These are phyloP conservation scores for Komagataella ulmi DNA, from an alignment of 805 yeast species.

Conservation along the genomic window DNA sequence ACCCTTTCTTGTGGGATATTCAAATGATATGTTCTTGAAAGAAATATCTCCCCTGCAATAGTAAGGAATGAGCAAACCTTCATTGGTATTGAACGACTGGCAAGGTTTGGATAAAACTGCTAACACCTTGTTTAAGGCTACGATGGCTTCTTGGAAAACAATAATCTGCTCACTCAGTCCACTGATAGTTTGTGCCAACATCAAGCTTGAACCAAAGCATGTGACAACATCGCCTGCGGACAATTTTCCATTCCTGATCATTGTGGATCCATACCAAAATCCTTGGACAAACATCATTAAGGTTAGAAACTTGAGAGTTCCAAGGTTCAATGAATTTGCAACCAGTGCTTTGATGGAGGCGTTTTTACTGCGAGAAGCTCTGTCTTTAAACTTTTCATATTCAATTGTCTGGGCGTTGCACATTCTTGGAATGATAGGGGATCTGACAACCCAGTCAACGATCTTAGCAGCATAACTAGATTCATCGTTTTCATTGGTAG, in stretches of 20 bases:
- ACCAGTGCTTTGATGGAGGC: slow-evolving; percentile 31
- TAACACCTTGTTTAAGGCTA: slow-evolving; percentile 43
- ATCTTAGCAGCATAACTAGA: slow-evolving; percentile 45
- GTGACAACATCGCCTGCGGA: slow-evolving; percentile 59
- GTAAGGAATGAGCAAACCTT: neutral
- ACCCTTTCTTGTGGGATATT: slow-evolving; percentile 44
- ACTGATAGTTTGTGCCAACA: slow-evolving; percentile 50
- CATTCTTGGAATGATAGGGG: slow-evolving; percentile 46
- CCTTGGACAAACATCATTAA: slow-evolving; percentile 80
- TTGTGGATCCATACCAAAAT: slow-evolving; percentile 77
- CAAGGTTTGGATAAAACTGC: slow-evolving; percentile 17
- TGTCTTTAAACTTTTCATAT: slow-evolving; percentile 21
- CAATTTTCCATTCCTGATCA: slow-evolving; percentile 39
- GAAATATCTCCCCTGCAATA: slow-evolving; percentile 33
- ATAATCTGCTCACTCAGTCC: slow-evolving; percentile 43
- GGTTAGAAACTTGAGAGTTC: slow-evolving; percentile 40
- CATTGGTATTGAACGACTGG: neutral
- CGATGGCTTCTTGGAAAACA: slow-evolving; percentile 56
- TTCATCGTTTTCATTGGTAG: slow-evolving; percentile 41
- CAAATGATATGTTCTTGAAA: slow-evolving; percentile 44
- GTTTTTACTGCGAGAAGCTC: slow-evolving; percentile 17
- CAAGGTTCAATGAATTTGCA: slow-evolving; percentile 40
- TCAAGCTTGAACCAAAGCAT: slow-evolving; percentile 70
- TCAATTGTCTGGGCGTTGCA: slow-evolving; percentile 48
- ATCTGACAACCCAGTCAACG: slow-evolving; percentile 57